phyloP scores from a whole-genome alignment of 164 flowering plant species.

The Umbellularia californica region DNA sequence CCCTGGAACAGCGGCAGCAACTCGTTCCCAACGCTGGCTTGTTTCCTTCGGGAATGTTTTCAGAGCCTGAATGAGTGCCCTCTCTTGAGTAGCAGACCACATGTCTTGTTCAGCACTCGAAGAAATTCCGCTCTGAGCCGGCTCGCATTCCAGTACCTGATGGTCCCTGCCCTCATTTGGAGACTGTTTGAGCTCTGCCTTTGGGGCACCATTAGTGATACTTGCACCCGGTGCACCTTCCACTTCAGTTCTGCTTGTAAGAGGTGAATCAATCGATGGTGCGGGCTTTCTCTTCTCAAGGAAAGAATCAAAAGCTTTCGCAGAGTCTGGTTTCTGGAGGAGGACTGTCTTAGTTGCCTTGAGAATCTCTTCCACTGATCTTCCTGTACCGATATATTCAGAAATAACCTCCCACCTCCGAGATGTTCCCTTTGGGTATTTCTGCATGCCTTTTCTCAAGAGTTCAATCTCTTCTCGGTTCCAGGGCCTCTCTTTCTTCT shows the following conservation, averaged over 20 bases:
- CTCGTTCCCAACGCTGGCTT: slow-evolving; percentile 69
- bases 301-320: slow-evolving; percentile 89
- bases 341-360: slow-evolving; percentile 95
- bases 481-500: slow-evolving; percentile 55
- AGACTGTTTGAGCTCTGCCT: slow-evolving; percentile 22
- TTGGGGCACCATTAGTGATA: slow-evolving; percentile 10
- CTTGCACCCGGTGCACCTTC: slow-evolving; percentile 23
- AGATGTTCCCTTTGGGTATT: slow-evolving; percentile 89
- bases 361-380: slow-evolving; percentile 87
- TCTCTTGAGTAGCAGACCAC: slow-evolving; percentile 67
- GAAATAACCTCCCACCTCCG: slow-evolving; percentile 96
- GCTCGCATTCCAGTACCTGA: slow-evolving; percentile 19
- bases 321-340: slow-evolving; percentile 85
- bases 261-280: slow-evolving; percentile 67
- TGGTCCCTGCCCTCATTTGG: slow-evolving; percentile 22
- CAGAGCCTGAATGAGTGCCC: slow-evolving; percentile 52
- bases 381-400: slow-evolving; percentile 86
- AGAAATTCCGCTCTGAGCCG: slow-evolving; percentile 30
- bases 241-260: slow-evolving; percentile 64
- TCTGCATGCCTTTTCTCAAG: slow-evolving; percentile 55
- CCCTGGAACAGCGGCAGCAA: slow-evolving; percentile 92
- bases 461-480: slow-evolving; percentile 75
- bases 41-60: slow-evolving; percentile 56
- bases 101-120: slow-evolving; percentile 56
- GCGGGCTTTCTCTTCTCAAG: slow-evolving; percentile 91